Evolutionary conservation across 2,329 filamentous ascomycete species (phyloP), one percentile per base, ranked within the genome.

Genomic region (Cladosporium sp.): DNA sequence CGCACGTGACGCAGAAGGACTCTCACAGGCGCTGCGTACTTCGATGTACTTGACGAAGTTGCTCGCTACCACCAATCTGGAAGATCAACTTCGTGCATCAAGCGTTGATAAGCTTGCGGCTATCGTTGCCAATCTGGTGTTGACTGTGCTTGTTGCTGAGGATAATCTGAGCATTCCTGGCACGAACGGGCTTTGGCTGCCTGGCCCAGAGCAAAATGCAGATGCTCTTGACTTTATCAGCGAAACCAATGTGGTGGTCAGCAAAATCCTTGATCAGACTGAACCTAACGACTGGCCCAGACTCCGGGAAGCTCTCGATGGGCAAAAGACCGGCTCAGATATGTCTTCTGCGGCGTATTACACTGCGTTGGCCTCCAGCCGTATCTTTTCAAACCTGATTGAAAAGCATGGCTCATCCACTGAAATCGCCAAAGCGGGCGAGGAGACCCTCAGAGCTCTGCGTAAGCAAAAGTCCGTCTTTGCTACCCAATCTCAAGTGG

Each of bases 21-120:
- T 83, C 27, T 88, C 88, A 2, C 74, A 86, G 48, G 82, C 88
- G 1, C 79, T 88, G 12, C 78, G 92, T 49, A 86, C 94, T 72
- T 82, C 85, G 1, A 74, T 85, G 42, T 95, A 90, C 64, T 78
- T 82, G 0, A 73, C 76, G 5, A 77, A 76, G 42, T 64, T 93
- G 0, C 63, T 90, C 27, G 68, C 70, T 15, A 66, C 65, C 1
- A 67, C 67, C 2, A 64, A 71, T 16, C 45, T 71, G 3, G 49
- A 39, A 20, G 22, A 36, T 22, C 9, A 30, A 36, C 55, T 69
- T 11, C 57, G 63, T 12, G 55, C 59, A 29, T 43, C 72, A 7
- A 57, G 66, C 33, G 41, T 65, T 38, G 13, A 15, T 7, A n/a
- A 18, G 27, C 49, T 51, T 16, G 63, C 67, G 36, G 55, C 65